Base-by-base conservation (phyloP, 495 filamentous ascomycete species). In the Annulohypoxylon stygium region DNA sequence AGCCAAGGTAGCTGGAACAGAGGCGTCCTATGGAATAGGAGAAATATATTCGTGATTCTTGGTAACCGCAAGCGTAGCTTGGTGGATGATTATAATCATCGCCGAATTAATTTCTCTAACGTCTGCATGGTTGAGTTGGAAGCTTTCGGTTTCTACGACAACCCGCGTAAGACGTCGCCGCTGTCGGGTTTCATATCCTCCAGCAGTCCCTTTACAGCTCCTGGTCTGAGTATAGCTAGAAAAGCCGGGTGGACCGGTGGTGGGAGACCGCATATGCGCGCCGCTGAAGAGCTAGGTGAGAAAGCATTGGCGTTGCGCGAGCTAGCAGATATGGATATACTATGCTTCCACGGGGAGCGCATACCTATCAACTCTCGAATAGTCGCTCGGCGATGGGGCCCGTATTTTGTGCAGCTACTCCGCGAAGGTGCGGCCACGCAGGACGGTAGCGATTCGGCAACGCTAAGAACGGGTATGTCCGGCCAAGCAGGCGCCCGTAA, bases 71-170 rank as follows among this genome's bases (percentile, higher is more conserved):
- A 94, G 79, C 86, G 96, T 53, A 97, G 92, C 66, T 84, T 98
- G n/a, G 95, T 98, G 0, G 97, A 99, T 67, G 96, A 99, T 76
- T 99, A 99, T 75, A 98, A 98, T 68, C 95, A 99, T 73, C 92
- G 96, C 10, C 90, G 97, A 12, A 97, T 98, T 82, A 99, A 99
- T 78, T 99, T 99, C 80, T 92, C 93, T 9, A 94, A 99, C 78
- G 87, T 98, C 3, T 98, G 95, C 78, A 89, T 97, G 87, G 95
- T 99, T 16, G 96, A 98, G 81, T 83, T 99, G 16, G 96, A 99
- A 79, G 94, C 96, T 0, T 99, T 97, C 83, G 96, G 96, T 0
- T 89, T 99, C 4, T 98, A 97, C 78, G 95, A 98, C 79, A 98
- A 98, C 76, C 93, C 96, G 16, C 87, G 93, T 60, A 89, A 89